Base-by-base conservation (phyloP, 331 rosid species). In the Rosa hybrid region DNA sequence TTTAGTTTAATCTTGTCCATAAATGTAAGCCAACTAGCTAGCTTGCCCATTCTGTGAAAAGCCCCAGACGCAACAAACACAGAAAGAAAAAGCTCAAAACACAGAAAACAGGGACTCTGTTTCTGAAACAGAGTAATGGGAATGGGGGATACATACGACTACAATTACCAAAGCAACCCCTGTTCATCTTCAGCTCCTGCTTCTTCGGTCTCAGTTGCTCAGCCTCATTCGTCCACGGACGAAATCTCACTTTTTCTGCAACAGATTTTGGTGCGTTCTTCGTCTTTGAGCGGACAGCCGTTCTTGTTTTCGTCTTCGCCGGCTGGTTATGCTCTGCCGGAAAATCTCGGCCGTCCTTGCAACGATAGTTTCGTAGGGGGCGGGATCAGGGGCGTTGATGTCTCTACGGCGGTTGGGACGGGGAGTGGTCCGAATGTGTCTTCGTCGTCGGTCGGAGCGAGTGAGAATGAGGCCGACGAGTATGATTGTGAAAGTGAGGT, bases 401-500 rank as follows among this genome's bases (percentile, higher is more conserved):
- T 86, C 48, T 71, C 86, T 27, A 34, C 82, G 16, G 83, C 76
- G 41, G 16, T 20, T 68, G 62, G 59, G 4, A 8, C 38, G 72
- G 75, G 64, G 16, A 62, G 78, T 68, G 83, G 81, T 71, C 79
- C 81, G 2, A 89, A 91, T 77, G 86, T 86, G 68, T 78, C 97
- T 11, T 89, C 89, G 20, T 87, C 94, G 3, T 88, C 92, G 16
- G 13, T 87, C 0, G 92, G 87, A 78, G 81, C 85, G 1, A 89
- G 90, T 83, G 96, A 87, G 82, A 90, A 88, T 73, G 97, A 91
- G 62, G 81, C 84, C 68, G 99, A 95, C 46, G 99, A 91, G 69
- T 93, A 89, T 80, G 96, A 95, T 68, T 95, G 94, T 81, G 97
- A 95, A 80, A 95, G 98, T 44, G 97, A 95, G 99, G 99, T 90